Evolutionary conservation across 2,329 filamentous ascomycete genomes (phyloP), one percentile per base, ranked within the genome.

Genomic region (Incumbomyces delicatus): DNA sequence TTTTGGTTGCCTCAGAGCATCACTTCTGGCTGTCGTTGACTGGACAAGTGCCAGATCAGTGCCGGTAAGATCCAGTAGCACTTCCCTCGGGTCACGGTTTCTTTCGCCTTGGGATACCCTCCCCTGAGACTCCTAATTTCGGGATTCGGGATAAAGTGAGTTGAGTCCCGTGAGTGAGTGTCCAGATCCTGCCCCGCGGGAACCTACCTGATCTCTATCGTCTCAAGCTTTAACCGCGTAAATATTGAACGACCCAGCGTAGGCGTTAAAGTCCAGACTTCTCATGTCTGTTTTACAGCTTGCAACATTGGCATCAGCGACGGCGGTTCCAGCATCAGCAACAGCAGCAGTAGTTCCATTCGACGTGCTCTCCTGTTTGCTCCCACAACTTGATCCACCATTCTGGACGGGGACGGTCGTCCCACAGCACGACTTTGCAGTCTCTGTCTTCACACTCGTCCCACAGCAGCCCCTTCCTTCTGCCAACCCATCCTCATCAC

Each of bases 181-280:
- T n/a, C n/a, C n/a, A n/a, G n/a, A n/a, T n/a, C n/a, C n/a, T n/a
- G n/a, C n/a, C n/a, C n/a, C n/a, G n/a, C n/a, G n/a, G n/a, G n/a
- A n/a, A n/a, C n/a, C n/a, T n/a, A n/a, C n/a, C n/a, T n/a, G n/a
- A n/a, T n/a, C n/a, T n/a, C n/a, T n/a, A n/a, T n/a, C n/a, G n/a
- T n/a, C 14, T 47, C 20, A 55, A 44, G 61, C 50, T 54, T 75
- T 76, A 38, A 75, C 58, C 2, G 71, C 72, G 53, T 72, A 75
- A 34, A 75, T 69, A 52, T 73, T 69, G 54, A 68, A 75, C 0
- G 72, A 72, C 2, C 70, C 73, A 50, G 65, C 70, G 67, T 68
- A 76, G 44, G 70, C 64, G 58, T 76, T 77, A 38, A 74, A 66
- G 53, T 76, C 68, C 36, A 64, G 51, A 44, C 61, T 58, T 53